These are phyloP conservation scores for Ceratocystis smalleyi DNA, from an alignment of 2,329 filamentous ascomycete species.

Conservation along the genomic window DNA sequence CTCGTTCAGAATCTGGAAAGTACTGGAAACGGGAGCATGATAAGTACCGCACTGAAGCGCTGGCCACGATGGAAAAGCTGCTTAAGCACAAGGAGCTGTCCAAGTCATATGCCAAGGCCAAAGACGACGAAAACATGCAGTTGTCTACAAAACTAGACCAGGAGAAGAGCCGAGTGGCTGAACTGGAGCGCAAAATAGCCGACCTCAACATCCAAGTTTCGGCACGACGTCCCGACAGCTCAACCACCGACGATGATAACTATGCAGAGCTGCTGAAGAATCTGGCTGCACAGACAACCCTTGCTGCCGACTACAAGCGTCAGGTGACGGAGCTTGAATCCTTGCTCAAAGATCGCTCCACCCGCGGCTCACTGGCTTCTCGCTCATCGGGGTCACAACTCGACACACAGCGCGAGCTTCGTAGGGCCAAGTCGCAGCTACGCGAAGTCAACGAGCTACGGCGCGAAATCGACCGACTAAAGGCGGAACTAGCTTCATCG, in stretches of 20 bases:
- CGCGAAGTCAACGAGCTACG: conserved; percentile 37
- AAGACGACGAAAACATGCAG: conserved; percentile 55
- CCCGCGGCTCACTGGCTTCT: conserved; percentile 30
- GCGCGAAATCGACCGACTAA: conserved; percentile 38
- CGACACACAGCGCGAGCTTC: conserved; percentile 39
- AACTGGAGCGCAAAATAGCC: conserved; percentile 43
- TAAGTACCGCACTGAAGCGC: conserved; percentile 55
- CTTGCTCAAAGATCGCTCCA: conserved; percentile 30
- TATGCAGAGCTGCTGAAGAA: conserved; percentile 36
- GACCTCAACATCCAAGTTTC: conserved; percentile 32
- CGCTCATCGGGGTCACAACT: conserved; percentile 35
- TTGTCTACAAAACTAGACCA: conserved; percentile 50
- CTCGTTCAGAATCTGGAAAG: conserved; percentile 56
- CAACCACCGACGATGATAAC: conserved; percentile 25
- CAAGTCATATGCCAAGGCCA: conserved; percentile 63
- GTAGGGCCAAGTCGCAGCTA: conserved; percentile 38
- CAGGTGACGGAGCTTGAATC: conserved; percentile 44
- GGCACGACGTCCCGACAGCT: background rate
- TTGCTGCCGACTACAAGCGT: conserved; percentile 41
- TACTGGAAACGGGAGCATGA: conserved; percentile 72
- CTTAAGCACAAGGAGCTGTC: conserved; percentile 66
- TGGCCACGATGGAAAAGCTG: conserved; percentile 59
- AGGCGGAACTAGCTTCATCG: conserved; percentile 33
- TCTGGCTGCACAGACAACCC: conserved; percentile 40
- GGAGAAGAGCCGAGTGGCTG: conserved; percentile 53